Evolutionary conservation across 2,329 filamentous ascomycete genomes (phyloP).

Genomic region (Epichloe bromicola): DNA sequence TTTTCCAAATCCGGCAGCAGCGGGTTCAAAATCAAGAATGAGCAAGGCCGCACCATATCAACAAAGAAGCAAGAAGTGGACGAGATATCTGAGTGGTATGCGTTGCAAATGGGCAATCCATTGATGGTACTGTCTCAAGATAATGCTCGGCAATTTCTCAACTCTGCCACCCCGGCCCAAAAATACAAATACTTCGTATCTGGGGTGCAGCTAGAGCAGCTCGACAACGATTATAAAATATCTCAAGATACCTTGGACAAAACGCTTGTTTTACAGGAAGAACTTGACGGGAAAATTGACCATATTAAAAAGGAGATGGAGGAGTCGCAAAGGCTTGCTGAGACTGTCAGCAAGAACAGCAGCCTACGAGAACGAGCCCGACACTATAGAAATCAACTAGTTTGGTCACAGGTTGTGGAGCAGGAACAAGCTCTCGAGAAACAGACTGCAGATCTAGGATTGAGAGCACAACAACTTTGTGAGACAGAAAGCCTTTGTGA

Average conservation of each 20-base stretch:
- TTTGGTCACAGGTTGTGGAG: conserved; percentile 79
- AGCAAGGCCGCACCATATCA: conserved; percentile 56
- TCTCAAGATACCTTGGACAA: conserved; percentile 68
- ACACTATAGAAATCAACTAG: conserved; percentile 51
- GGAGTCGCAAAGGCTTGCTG: conserved; percentile 50
- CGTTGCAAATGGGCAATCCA: conserved; percentile 89
- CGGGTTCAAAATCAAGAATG: conserved; percentile 77
- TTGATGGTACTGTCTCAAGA: conserved; percentile 94
- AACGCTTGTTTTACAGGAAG: conserved; percentile 28
- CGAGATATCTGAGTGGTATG: conserved; percentile 86
- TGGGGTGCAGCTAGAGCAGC: conserved; percentile 82
- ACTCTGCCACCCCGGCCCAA: conserved; percentile 63
- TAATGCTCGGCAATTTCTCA: conserved; percentile 85
- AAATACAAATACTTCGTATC: conserved; percentile 97
- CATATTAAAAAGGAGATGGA: conserved; percentile 32
- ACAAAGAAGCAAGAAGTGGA: conserved; percentile 79
- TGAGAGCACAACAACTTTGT: conserved; percentile 14
- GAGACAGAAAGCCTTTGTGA: conserved; percentile 17
- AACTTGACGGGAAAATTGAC: conserved; percentile 21
- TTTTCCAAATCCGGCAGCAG: conserved; percentile 65
- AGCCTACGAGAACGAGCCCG: conserved; percentile 48
- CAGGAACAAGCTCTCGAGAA: conserved; percentile 45
- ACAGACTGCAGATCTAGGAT: conserved; percentile 16
- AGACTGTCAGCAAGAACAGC: conserved; percentile 52
- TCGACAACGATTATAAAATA: conserved; percentile 82